Evolutionary conservation across 2,329 filamentous ascomycete species (phyloP).

Genomic region (Fusarium armeniacum): DNA sequence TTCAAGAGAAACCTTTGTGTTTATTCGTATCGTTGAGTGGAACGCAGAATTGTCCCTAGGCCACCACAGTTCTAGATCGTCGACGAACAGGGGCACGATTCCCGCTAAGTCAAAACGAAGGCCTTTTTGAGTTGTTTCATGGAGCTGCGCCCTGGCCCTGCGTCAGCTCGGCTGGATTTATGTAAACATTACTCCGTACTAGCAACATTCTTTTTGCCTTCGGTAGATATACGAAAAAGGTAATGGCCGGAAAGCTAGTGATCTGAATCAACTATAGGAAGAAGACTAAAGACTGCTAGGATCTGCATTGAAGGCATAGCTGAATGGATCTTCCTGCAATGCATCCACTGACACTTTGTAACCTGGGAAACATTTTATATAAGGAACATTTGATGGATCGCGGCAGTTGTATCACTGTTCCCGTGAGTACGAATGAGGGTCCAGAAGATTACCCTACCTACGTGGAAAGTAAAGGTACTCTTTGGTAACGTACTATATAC

Average conservation of each 20-base stretch:
- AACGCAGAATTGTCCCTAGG: neutral
- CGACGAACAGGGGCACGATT: neutral
- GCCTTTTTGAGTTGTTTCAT: neutral
- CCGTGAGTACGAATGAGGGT: neutral
- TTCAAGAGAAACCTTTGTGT: neutral
- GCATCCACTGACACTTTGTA: neutral
- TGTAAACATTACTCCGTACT: neutral
- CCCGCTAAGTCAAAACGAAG: neutral
- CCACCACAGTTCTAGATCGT: neutral
- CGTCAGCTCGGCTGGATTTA: neutral
- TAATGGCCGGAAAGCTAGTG: neutral
- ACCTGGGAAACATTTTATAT: neutral
- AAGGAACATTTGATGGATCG: fast-evolving
- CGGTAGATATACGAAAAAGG: neutral
- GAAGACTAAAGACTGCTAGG: neutral
- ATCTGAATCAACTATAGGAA: neutral
- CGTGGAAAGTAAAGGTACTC: too few relatives aligned
- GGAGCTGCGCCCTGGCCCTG: neutral
- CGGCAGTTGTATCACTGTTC: neutral
- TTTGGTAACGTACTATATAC: too few relatives aligned
- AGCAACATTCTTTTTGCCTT: neutral
- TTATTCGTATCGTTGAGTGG: neutral
- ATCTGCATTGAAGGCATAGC: neutral
- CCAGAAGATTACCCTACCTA: too few relatives aligned
- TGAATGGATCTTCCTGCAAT: neutral